A percentile compares a stretch with the other conserved stretches of the same genome.
These are phyloP conservation scores for Xerocomus spinulosus DNA, from an alignment of 768 basidiomycete genomes.

Conservation along the genomic window DNA sequence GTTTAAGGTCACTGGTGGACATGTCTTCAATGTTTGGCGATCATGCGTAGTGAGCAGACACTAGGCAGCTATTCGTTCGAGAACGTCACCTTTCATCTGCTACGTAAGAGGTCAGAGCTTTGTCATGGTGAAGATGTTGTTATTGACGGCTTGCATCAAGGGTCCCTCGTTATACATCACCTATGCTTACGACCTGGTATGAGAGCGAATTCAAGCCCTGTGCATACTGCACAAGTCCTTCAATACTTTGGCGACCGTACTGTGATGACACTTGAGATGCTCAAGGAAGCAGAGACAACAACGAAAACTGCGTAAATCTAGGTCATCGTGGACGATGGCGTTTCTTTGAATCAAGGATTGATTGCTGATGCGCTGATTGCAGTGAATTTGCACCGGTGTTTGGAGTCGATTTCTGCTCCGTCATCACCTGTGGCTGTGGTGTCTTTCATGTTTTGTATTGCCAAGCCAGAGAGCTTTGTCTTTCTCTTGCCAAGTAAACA, in stretches of 20 bases:
- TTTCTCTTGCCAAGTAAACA: constrained; percentile 83
- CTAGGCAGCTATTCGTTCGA: constrained; percentile 84
- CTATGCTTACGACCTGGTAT: constrained; percentile 67
- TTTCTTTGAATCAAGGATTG: no score
- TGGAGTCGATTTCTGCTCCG: constrained; percentile 95
- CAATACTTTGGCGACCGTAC: constrained; percentile 63
- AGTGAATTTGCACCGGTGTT: constrained; percentile 98
- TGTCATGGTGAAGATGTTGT: neutral
- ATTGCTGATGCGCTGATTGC: constrained; percentile 1
- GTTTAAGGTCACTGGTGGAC: constrained; percentile 81
- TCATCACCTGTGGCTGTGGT: constrained; percentile 95
- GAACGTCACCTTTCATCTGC: constrained; percentile 78
- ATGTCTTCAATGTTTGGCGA: constrained; percentile 92
- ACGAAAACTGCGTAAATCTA: constrained; percentile 80
- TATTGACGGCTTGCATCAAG: constrained; percentile 34
- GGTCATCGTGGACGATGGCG: neutral
- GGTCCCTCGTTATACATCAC: constrained; percentile 64
- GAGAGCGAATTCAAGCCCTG: constrained; percentile 51
- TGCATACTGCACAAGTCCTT: constrained; percentile 51
- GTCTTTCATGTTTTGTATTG: constrained; percentile 96
- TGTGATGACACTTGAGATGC: constrained; percentile 66
- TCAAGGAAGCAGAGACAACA: constrained; percentile 76
- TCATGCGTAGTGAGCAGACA: constrained; percentile 81
- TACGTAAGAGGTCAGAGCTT: constrained; percentile 62
- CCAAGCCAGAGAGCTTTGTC: constrained; percentile 91